Conservation (phyloP, 2,329 filamentous ascomycete species). For the Hypomyces perniciosus region DNA sequence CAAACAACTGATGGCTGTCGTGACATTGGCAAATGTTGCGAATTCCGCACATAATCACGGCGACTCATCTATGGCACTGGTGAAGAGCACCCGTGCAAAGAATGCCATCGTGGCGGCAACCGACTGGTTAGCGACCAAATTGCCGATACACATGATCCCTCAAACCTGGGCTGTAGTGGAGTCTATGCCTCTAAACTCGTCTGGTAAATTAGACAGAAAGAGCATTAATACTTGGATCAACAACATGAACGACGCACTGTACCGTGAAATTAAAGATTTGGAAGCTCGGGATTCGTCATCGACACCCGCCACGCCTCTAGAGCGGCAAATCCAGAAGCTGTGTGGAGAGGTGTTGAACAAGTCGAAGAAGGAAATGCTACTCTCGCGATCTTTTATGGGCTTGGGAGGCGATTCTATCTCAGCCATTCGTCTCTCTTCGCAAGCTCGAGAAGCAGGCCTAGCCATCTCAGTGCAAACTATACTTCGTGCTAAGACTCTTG, state of each 20-base stretch:
- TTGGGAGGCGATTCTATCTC: conserved; percentile 38
- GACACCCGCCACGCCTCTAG: too few relatives aligned
- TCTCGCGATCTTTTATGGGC: conserved; percentile 27
- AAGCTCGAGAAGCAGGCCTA: background rate
- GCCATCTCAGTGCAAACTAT: background rate
- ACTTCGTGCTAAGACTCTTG: background rate
- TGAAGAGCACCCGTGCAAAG: too few relatives aligned
- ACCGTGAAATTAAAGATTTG: too few relatives aligned
- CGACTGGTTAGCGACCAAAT: too few relatives aligned
- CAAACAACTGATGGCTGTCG: background rate
- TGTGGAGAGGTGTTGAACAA: background rate
- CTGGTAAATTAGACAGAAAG: too few relatives aligned
- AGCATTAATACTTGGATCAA: too few relatives aligned
- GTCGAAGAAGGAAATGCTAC: background rate
- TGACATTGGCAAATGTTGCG: background rate
- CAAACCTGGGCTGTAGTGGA: too few relatives aligned
- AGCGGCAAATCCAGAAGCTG: background rate
- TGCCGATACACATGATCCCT: too few relatives aligned
- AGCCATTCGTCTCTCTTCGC: conserved; percentile 26
- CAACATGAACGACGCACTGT: too few relatives aligned
- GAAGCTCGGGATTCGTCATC: too few relatives aligned
- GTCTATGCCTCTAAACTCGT: too few relatives aligned
- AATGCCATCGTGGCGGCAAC: too few relatives aligned
- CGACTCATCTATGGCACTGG: background rate
- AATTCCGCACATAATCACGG: background rate